Base-by-base conservation (phyloP, 495 filamentous ascomycete species). In the Tetracladium setigerum region DNA sequence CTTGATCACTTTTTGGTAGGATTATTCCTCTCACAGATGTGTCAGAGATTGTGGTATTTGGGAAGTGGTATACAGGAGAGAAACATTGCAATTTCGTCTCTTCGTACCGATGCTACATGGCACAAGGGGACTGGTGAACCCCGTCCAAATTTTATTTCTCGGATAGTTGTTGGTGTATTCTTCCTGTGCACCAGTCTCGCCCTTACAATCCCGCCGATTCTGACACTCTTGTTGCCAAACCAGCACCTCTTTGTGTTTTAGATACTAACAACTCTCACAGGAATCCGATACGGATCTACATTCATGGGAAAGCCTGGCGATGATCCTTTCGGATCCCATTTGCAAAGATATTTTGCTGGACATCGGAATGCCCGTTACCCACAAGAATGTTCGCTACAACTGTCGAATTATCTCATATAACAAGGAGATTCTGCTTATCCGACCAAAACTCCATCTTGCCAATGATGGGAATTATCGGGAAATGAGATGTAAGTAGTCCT, bases 311-410 rank as follows among this genome's bases (percentile, higher is more conserved):
- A 77, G 82, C 72, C 70, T 91, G 1, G 68, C 65, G 12, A 55
- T 63, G 34, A 83, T 94, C 35, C 63, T 95, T 14, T 62, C 65
- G 17, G 74, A 94, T 59, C 58, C 72, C 17, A 70, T 71, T 33
- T 84, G 78, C 47, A 70, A 87, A 56, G 85, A 79, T 59, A 95
- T 95, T 55, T 68, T 96, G 17, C 62, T 94, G 7, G 89, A 91
- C 60, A 73, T 90, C 39, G 86, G 83, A 42, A 74, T 88, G 66
- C 82, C 79, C 4, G 67, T 85, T 14, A 64, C 68, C 24, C 86
- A 91, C 62, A 65, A 81, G 18, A 85, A 84, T 49, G 62, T 77
- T 32, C 68, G 78, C 42, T 92, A 82, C 64, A 95, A 95, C 55
- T 84, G 81, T 54, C 72, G 89, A 3, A 71, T 86, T 15, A 78